Evolutionary conservation across 2,329 filamentous ascomycete species (phyloP), one percentile per base, ranked within the genome.

Genomic region (Sporothrix schenckii): DNA sequence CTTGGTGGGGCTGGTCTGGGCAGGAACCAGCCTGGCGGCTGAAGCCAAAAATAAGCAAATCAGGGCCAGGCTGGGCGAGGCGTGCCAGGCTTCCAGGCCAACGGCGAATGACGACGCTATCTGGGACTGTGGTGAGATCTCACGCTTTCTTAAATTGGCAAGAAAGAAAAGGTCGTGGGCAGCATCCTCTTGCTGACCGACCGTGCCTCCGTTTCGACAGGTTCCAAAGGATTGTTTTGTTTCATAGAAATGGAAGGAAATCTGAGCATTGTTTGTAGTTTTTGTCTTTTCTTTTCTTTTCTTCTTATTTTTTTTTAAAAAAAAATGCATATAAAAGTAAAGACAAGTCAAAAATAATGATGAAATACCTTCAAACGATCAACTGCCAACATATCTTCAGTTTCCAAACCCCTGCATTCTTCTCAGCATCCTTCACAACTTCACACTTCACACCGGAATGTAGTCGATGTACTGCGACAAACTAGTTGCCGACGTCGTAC

Each of bases 41-140:
- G 34, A 27, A 44, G 27, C 47, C 65, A 67, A 41, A 54, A 67
- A 67, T 67, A 52, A 67, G 47, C 65, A 67, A 54, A 67, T 44
- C 49, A 54, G 65, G 49, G n/a, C 44, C 49, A 52, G 27, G 47
- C 50, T 47, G 61, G 44, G 24, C 61, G 50, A 4, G 44, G 61
- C 27, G 61, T 65, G 60, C 60, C 44, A 50, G 60, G 56, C 19
- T 65, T 41, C 60, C 44, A 50, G 60, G 56, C 19, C 56, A 44
- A 44, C 56, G 34, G 56, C 39, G 21, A 13, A 16, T 34, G 30
- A 60, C 54, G 34, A 34, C 56, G 39, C 56, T 24, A 16, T n/a
- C 44, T 11, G n/a, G n/a, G 56, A 44, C 7, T 44, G 24, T 61
- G 56, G 56, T 61, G 56, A 44, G 34, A 44, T 44, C 34, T 61